These are phyloP conservation scores for Inga oerstediana DNA, from an alignment of 306 rosid genomes.

Conservation along the genomic window DNA sequence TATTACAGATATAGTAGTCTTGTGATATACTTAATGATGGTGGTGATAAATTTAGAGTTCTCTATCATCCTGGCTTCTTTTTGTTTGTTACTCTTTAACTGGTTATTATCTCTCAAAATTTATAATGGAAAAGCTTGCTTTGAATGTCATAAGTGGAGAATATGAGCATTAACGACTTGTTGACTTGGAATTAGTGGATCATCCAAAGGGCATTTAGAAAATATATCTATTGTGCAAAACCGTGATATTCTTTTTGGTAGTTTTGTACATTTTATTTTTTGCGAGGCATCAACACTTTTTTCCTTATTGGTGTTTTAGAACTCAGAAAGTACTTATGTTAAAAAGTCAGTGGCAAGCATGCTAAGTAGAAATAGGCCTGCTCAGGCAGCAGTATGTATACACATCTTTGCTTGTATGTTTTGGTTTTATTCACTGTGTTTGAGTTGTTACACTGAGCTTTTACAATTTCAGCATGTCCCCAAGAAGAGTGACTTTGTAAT, in stretches of 20 bases:
- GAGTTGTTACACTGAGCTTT: constrained; percentile 31
- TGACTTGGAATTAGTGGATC: background rate
- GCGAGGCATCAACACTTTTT: background rate
- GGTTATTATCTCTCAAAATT: background rate
- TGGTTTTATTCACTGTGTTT: constrained; percentile 19
- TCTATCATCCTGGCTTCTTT: background rate
- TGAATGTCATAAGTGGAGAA: constrained; percentile 10
- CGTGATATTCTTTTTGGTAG: background rate
- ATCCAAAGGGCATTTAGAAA: background rate
- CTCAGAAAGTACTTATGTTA: constrained; percentile 68
- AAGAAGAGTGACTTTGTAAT: constrained; percentile 57
- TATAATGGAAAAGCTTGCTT: constrained; percentile 4
- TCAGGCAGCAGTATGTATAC: constrained; percentile 76
- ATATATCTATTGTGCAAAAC: background rate
- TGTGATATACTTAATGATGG: background rate
- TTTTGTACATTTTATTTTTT: background rate
- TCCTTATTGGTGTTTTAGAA: constrained; percentile 46
- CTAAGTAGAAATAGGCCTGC: constrained; percentile 96
- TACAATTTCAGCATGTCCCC: constrained; percentile 49
- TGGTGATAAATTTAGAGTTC: constrained; percentile 2
- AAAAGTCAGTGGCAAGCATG: constrained; percentile 95
- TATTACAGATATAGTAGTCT: background rate
- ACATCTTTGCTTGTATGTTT: constrained; percentile 23
- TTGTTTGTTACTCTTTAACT: background rate
- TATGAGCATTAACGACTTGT: background rate